phyloP scores from a whole-genome alignment of 2,329 filamentous ascomycete species.

The Paraconiothyrium brasiliense region DNA sequence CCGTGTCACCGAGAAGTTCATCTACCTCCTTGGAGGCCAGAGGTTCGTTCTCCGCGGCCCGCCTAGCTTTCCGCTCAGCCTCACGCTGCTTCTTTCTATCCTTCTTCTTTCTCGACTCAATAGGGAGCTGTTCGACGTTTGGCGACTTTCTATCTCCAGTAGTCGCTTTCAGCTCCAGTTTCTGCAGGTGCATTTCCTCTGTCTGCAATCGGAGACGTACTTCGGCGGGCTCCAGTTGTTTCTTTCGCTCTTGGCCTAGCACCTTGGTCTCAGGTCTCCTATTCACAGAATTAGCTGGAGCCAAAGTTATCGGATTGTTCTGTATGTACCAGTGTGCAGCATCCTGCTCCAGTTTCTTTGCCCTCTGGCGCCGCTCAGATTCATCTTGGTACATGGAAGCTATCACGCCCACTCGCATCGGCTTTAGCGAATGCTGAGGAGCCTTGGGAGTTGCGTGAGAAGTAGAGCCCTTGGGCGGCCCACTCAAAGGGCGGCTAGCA shows the following conservation, averaged over 20 bases:
- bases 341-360: background rate
- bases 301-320: background rate
- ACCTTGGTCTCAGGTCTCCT: background rate
- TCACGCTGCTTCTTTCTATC: slow-evolving; percentile 35
- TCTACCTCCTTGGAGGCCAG: background rate
- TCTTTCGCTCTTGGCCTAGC: background rate
- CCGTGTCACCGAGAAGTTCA: background rate
- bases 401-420: background rate
- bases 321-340: background rate
- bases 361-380: background rate
- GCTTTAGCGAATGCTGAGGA: background rate
- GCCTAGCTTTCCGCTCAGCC: slow-evolving; percentile 34
- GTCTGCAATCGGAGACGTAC: background rate
- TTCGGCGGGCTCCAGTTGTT: background rate
- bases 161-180: background rate
- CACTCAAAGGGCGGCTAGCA: background rate
- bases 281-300: background rate
- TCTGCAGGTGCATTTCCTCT: background rate
- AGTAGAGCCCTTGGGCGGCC: background rate
- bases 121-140: slow-evolving; percentile 12
- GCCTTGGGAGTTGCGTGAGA: background rate
- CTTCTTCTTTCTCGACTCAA: slow-evolving; percentile 34
- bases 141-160: background rate
- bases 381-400: background rate
- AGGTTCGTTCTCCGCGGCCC: slow-evolving; percentile 14